Percentiles rank a stretch among this genome's conserved stretches.
These are phyloP conservation scores for Trichophyton rubrum DNA, from an alignment of 2,329 filamentous ascomycete genomes.

Conservation along the genomic window DNA sequence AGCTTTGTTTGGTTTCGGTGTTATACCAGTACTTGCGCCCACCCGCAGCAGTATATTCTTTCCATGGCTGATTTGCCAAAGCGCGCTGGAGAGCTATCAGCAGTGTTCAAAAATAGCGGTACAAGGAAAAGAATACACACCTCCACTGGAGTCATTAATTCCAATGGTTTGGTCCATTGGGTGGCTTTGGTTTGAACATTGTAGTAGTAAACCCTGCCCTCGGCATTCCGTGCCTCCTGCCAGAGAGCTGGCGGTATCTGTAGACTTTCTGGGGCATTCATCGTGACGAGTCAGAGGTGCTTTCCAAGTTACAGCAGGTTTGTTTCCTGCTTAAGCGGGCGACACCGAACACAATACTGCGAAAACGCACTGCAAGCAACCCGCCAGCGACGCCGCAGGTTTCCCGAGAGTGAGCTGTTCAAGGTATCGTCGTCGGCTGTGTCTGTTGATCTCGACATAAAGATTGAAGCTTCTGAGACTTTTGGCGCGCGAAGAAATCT, in stretches of 20 bases:
- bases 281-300: neutral
- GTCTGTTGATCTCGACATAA: neutral
- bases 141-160: slow-evolving; percentile 73
- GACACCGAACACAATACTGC: neutral
- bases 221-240: slow-evolving; percentile 68
- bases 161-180: slow-evolving; percentile 87
- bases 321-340: neutral
- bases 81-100: slow-evolving; percentile 48
- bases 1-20: slow-evolving; percentile 78
- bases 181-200: slow-evolving; percentile 75
- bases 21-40: slow-evolving; percentile 95
- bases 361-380: neutral
- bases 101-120: slow-evolving; percentile 10
- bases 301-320: neutral
- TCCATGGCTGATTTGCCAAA: slow-evolving; percentile 74
- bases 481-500: neutral
- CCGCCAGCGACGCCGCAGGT: too few relatives aligned
- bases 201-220: slow-evolving; percentile 84
- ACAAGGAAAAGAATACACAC: slow-evolving; percentile 34
- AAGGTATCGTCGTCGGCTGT: neutral
- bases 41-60: slow-evolving; percentile 75
- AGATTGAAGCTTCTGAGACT: neutral
- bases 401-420: too few relatives aligned
- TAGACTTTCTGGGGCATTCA: slow-evolving; percentile 4
- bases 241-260: slow-evolving; percentile 46